These are phyloP conservation scores for Leccinum cinnamomeum DNA, from an alignment of 1,284 basidiomycete genomes.

Conservation along the genomic window DNA sequence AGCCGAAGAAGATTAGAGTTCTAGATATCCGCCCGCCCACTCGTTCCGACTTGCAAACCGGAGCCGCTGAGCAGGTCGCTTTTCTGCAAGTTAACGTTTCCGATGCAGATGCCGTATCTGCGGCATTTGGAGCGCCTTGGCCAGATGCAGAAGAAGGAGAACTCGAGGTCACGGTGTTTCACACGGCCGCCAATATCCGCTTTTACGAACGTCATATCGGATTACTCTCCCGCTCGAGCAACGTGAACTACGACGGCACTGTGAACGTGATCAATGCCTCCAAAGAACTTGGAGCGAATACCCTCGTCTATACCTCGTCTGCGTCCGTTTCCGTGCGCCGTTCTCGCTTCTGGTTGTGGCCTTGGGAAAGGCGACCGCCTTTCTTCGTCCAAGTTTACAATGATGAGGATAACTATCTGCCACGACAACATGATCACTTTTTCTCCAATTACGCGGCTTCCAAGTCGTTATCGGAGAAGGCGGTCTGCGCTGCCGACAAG, in stretches of 20 bases:
- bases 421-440: conserved; percentile 53
- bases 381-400: conserved; percentile 56
- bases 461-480: conserved; percentile 52
- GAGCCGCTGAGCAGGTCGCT: conserved; percentile 48
- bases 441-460: conserved; percentile 71
- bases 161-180: conserved; percentile 58
- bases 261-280: conserved; percentile 53
- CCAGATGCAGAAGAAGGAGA: conserved; percentile 33
- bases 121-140: conserved; percentile 69
- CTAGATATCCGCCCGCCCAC: conserved; percentile 61
- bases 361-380: conserved; percentile 62
- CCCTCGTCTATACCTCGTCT: conserved; percentile 64
- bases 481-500: conserved; percentile 57
- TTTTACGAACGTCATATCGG: conserved; percentile 63
- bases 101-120: conserved; percentile 49
- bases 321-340: conserved; percentile 54
- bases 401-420: conserved; percentile 51
- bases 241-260: conserved; percentile 65
- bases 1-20: conserved; percentile 62
- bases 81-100: conserved; percentile 62
- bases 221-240: conserved; percentile 53
- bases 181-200: conserved; percentile 72
- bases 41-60: conserved; percentile 52
- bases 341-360: conserved; percentile 64
- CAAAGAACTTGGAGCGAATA: conserved; percentile 45